Evolutionary conservation across 2,329 filamentous ascomycete genomes (phyloP), one percentile per base, ranked within the genome.

Genomic region (Periglandula ipomoeae): DNA sequence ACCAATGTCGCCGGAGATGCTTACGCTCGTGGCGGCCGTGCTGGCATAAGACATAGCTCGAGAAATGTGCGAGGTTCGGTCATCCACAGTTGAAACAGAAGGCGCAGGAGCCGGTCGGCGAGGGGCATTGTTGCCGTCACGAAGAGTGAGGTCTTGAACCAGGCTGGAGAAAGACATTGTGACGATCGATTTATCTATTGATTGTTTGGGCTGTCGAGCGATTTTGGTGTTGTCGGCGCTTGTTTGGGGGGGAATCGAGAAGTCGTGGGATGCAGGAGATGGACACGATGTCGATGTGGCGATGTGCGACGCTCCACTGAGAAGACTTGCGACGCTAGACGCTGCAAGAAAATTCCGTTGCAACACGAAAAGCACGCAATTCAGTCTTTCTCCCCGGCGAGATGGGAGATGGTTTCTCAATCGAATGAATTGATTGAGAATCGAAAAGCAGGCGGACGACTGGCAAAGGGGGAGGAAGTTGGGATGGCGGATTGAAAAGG

Each of bases 1-100:
- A 13, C 84, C 84, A 56, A 93, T 90, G 59, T 90, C 86, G 47
- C 81, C 81, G 2, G 79, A 71, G 57, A 84, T 84, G 75, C 81
- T 84, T 54, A 84, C 81, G 62, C 80, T 84, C 24, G 81, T 84
- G 40, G 81, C 81, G 48, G 79, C 70, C 13, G 81, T 84, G 70
- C 81, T 84, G 54, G 81, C 68, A 60, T 84, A 84, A 19, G 80
- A 83, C 73, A 79, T 79, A 59, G 79, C 78, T 48, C 77, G 72
- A 20, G 81, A 84, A 55, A 83, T 65, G 61, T 79, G 78, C 44
- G 80, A 84, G 38, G 75, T 68, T 41, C 73, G 69, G 61, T 82
- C 80, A 59, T 83, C 79, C 30, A 76, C 59, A n/a, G 75, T 79
- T 32, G 78, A 79, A 44, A 70, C 68, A 8, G 78, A 75, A 5